Evolutionary conservation across 2,329 filamentous ascomycete genomes (phyloP).

Genomic region (Aspergillus aculeatinus): DNA sequence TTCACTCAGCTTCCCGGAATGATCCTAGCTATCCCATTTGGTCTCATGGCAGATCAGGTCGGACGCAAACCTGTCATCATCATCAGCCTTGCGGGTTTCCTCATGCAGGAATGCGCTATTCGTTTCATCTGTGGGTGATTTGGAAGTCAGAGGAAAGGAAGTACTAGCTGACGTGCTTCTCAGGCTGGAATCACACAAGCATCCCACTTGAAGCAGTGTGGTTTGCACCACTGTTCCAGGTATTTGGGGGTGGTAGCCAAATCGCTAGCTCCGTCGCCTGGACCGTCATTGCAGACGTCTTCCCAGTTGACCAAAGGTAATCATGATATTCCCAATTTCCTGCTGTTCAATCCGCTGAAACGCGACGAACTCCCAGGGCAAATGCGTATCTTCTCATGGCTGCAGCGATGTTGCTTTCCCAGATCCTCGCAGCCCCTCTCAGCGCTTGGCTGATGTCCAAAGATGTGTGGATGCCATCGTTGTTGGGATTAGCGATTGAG

Average conservation of each 20-base stretch:
- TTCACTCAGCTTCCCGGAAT: slow-evolving; percentile 14
- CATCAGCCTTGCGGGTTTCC: slow-evolving; percentile 9
- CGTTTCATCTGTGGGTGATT: slow-evolving; percentile 12
- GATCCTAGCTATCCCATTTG: slow-evolving; percentile 14
- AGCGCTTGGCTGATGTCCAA: slow-evolving; percentile 15
- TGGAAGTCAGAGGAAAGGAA: not conserved
- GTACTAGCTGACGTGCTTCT: not conserved
- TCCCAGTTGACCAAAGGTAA: slow-evolving; percentile 11
- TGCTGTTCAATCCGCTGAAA: not conserved
- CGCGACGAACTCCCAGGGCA: not conserved
- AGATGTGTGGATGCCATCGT: slow-evolving; percentile 11
- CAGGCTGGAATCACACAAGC: slow-evolving; percentile 10
- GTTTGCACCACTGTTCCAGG: slow-evolving; percentile 16
- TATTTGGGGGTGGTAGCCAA: slow-evolving; percentile 14
- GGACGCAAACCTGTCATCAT: slow-evolving; percentile 12
- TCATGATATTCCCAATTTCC: not conserved
- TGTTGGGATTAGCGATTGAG: slow-evolving; percentile 9
- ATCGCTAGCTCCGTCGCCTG: slow-evolving; percentile 11
- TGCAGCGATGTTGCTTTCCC: slow-evolving; percentile 4
- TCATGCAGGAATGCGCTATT: slow-evolving; percentile 9
- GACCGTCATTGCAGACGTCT: slow-evolving; percentile 15
- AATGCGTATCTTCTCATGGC: slow-evolving; percentile 11
- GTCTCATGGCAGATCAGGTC: slow-evolving; percentile 14
- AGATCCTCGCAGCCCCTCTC: slow-evolving; percentile 13
- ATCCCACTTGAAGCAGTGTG: slow-evolving; percentile 13